Evolutionary conservation across 2,329 filamentous ascomycete species (phyloP).

Genomic region (Penicillium verrucosum): DNA sequence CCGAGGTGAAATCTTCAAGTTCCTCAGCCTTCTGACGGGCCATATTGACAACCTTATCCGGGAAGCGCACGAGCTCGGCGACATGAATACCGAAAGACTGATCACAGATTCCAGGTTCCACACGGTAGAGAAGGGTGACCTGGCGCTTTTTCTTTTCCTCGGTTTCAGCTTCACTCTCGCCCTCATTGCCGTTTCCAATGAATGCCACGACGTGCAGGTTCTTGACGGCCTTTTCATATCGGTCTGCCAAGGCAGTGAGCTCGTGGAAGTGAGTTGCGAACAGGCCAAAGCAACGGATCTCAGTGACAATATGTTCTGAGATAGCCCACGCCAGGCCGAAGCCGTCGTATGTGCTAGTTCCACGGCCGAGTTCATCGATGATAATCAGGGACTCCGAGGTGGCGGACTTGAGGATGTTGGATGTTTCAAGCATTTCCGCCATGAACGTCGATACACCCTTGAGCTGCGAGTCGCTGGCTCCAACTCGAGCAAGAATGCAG

Average conservation of each 20-base stretch:
- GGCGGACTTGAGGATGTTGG: slow-evolving; percentile 95
- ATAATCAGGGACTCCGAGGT: slow-evolving; percentile 96
- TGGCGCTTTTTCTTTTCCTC: slow-evolving; percentile 63
- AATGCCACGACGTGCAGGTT: slow-evolving; percentile 97
- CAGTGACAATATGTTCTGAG: slow-evolving; percentile 91
- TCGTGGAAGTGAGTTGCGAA: slow-evolving; percentile 99
- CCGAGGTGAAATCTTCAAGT: slow-evolving; percentile 76
- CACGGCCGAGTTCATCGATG: slow-evolving; percentile 94
- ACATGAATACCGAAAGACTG: slow-evolving; percentile 99
- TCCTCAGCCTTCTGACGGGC: slow-evolving; percentile 98
- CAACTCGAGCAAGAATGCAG: slow-evolving; percentile 91
- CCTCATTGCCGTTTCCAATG: slow-evolving; percentile 59
- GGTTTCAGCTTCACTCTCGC: slow-evolving; percentile 37
- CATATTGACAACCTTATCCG: slow-evolving; percentile 96
- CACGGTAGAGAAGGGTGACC: slow-evolving; percentile 94
- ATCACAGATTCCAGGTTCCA: slow-evolving; percentile 91
- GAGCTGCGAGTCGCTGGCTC: slow-evolving; percentile 91
- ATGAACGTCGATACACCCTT: slow-evolving; percentile 99
- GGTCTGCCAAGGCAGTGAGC: slow-evolving; percentile 83
- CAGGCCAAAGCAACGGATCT: slow-evolving; percentile 89
- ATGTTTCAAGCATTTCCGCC: slow-evolving; percentile 99
- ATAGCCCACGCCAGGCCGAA: slow-evolving; percentile 99
- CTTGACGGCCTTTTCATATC: slow-evolving; percentile 74
- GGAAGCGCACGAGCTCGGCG: slow-evolving; percentile 92
- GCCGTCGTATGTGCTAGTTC: slow-evolving; percentile 96